Evolutionary conservation across 176 grass and related monocot species (phyloP), one percentile per base, ranked within the genome.

Genomic region (Phoenix roebelenii): DNA sequence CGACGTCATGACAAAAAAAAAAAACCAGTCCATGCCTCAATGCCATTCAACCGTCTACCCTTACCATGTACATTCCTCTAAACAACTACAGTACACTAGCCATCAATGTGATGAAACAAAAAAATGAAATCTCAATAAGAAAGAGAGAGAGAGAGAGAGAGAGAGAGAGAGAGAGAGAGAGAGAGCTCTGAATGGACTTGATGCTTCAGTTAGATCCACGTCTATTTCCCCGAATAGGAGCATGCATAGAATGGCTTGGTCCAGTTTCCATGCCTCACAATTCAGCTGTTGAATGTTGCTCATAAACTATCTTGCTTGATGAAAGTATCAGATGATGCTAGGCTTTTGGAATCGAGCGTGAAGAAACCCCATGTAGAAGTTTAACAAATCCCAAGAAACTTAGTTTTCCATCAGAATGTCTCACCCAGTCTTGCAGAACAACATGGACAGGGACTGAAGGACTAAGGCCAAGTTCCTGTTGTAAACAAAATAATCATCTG

Each of bases 361-460:
- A 80, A 39, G 94, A 93, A 78, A 99, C 77, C 23, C 94, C 94
- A 0, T 99, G 94, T 74, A 99, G 58, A 25, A 99, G 87, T 73
- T 99, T 99, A 60, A 93, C 86, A 81, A 99, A 99, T 30, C 94
- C 94, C 1, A 99, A 82, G 84, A 93, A 91, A 68, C 94, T 99
- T 17, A 99, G 79, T 61, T 99, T 99, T 57, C 94, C 94, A 14
- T 99, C 94, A 0, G 88, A 67, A 6, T 99, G 88, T 69, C 94
- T 73, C 57, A 99, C 86, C 94, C 94, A 99, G 32, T 99, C 94
- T 64, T 99, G 88, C 77, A 99, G 94, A 59, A 99, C 94, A 35
- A 93, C 85, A 10, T 99, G 94, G 50, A 99, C 81, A 28, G 94
- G 94, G 12, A 99, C 94, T 0, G 94, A 98, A 0, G 94, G 88